These are phyloP conservation scores for Lactarius indigo DNA, from an alignment of 768 basidiomycete species.

Conservation along the genomic window DNA sequence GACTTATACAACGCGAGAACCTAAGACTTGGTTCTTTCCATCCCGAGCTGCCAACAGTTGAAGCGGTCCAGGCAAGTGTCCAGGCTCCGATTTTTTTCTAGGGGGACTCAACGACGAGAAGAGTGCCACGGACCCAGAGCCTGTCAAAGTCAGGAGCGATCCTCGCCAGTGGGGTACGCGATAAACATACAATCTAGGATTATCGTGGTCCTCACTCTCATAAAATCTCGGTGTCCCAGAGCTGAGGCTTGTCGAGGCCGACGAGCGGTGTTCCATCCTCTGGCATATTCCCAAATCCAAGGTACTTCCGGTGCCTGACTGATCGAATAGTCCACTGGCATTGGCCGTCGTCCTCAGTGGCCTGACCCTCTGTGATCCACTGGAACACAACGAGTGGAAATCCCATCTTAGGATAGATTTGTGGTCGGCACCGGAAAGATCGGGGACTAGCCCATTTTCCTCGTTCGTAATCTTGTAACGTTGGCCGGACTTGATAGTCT, in stretches of 20 bases:
- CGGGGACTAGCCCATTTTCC: not conserved
- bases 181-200: not conserved
- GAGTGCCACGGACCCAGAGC: not conserved
- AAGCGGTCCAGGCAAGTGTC: too few relatives aligned
- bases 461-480: not conserved
- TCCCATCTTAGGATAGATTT: not conserved
- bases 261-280: not conserved
- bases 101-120: not conserved
- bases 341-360: not conserved
- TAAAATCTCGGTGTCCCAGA: not conserved
- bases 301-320: not conserved
- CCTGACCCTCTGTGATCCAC: not conserved
- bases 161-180: not conserved
- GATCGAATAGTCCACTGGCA: not conserved
- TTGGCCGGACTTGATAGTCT: not conserved
- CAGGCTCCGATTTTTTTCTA: not conserved
- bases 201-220: not conserved
- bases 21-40: not conserved
- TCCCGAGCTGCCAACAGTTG: not conserved
- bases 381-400: not conserved
- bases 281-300: not conserved
- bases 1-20: not conserved
- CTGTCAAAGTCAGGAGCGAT: not conserved
- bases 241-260: not conserved
- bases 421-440: not conserved